A percentile compares a stretch with the other conserved stretches of the same genome.
Conservation (phyloP, 805 yeast genomes). For the Wickerhamomyces sydowiorum region DNA sequence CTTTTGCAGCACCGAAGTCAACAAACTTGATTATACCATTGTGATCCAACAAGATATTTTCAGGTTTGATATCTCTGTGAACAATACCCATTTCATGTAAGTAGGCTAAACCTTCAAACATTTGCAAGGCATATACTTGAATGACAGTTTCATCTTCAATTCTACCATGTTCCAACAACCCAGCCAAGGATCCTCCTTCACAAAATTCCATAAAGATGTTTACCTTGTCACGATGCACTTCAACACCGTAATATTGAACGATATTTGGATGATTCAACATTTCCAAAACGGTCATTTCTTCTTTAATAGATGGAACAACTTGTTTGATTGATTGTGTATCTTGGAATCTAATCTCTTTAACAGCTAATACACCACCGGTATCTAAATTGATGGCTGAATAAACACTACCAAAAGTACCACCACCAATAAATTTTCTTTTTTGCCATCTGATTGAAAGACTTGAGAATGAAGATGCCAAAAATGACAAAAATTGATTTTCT, state of each 20-base stretch:
- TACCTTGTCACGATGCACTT: constrained; percentile 92
- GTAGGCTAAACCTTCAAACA: constrained; percentile 93
- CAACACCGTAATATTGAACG: constrained; percentile 95
- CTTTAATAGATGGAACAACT: constrained; percentile 83
- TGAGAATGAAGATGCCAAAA: constrained; percentile 83
- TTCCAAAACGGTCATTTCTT: constrained; percentile 94
- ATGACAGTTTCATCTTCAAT: constrained; percentile 93
- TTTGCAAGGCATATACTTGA: constrained; percentile 83
- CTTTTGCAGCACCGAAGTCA: constrained; percentile 97
- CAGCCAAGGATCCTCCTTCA: constrained; percentile 90
- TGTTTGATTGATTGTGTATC: constrained; percentile 80
- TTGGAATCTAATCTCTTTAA: constrained; percentile 88
- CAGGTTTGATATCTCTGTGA: constrained; percentile 97
- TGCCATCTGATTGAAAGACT: constrained; percentile 96
- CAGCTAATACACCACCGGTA: constrained; percentile 95
- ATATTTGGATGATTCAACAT: constrained; percentile 94
- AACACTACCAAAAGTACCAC: constrained; percentile 94
- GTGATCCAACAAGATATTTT: constrained; percentile 82
- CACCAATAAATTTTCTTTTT: constrained; percentile 88
- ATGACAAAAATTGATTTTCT: constrained; percentile 81
- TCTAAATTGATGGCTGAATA: constrained; percentile 89
- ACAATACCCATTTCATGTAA: constrained; percentile 91
- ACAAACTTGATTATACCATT: constrained; percentile 92
- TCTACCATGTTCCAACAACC: constrained; percentile 82
- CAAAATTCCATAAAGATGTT: constrained; percentile 97